Conservation (phyloP, 768 basidiomycete species). For the Lentinula raphanica region DNA sequence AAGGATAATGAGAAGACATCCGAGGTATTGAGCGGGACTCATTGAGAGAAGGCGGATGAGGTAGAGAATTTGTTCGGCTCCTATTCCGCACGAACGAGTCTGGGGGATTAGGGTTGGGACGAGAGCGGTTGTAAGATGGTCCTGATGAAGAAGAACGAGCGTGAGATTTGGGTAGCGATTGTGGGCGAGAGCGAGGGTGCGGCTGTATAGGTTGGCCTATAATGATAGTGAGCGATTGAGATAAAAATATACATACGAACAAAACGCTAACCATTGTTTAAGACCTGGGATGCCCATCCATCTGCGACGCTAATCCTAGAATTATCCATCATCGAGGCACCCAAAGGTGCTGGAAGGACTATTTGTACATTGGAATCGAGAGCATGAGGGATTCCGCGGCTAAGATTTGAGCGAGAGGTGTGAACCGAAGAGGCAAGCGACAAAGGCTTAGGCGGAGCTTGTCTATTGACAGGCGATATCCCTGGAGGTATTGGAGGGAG, state of each 20-base stretch:
- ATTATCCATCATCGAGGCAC: constrained; percentile 4
- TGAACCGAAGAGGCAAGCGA: constrained; percentile 16
- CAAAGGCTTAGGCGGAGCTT: constrained; percentile 14
- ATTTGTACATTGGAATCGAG: constrained; percentile 38
- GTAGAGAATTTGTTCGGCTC: neutral
- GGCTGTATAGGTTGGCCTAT: neutral
- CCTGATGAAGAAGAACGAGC: neutral
- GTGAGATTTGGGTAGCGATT: neutral
- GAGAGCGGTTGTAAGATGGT: neutral
- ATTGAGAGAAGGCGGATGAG: neutral
- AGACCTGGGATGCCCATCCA: neutral
- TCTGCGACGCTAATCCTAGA: neutral
- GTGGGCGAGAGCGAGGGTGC: neutral
- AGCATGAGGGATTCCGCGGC: constrained; percentile 37
- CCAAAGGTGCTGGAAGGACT: constrained; percentile 43
- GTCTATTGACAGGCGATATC: constrained; percentile 15
- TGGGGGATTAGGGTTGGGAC: neutral
- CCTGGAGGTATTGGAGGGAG: neutral
- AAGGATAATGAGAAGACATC: neutral
- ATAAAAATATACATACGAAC: no score
- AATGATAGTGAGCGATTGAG: no score
- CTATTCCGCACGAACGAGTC: neutral
- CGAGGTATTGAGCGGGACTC: neutral
- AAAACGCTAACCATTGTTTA: neutral
- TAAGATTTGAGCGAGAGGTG: constrained; percentile 13